Evolutionary conservation across 1,284 basidiomycete genomes (phyloP).

Genomic region (Thecaphora frezii): DNA sequence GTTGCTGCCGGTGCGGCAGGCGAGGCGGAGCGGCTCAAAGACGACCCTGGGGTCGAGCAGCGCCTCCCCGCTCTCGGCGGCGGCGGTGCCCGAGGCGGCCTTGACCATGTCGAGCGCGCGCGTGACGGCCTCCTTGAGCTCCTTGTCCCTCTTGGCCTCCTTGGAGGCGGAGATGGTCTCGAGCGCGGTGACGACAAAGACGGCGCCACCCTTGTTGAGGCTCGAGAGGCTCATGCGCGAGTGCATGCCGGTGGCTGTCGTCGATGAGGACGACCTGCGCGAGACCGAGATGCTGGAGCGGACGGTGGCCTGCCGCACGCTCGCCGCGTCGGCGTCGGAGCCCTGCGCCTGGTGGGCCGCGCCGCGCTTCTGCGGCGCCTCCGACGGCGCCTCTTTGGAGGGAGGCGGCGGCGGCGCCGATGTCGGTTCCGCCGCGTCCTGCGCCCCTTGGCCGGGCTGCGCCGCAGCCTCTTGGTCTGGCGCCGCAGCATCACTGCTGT

Average conservation of each 20-base stretch:
- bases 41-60: slow-evolving; percentile 54
- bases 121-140: slow-evolving; percentile 44
- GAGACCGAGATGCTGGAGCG: slow-evolving; percentile 22
- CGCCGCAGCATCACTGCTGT: too few species aligned
- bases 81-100: slow-evolving; percentile 21
- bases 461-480: too few species aligned
- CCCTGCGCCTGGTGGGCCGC: background rate
- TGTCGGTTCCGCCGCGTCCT: too few species aligned
- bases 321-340: background rate
- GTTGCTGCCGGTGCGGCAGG: slow-evolving; percentile 50
- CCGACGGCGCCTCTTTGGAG: slow-evolving; percentile 10
- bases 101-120: slow-evolving; percentile 56
- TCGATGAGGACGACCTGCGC: slow-evolving; percentile 31
- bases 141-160: slow-evolving; percentile 53
- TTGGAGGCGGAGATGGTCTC: slow-evolving; percentile 47
- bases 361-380: slow-evolving; percentile 5
- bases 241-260: slow-evolving; percentile 32
- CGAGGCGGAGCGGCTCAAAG: slow-evolving; percentile 56
- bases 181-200: slow-evolving; percentile 56
- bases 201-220: slow-evolving; percentile 47
- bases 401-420: slow-evolving; percentile 12
- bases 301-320: slow-evolving; percentile 10
- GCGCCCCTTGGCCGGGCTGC: too few species aligned
- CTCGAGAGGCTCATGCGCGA: slow-evolving; percentile 42
- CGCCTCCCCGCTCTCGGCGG: slow-evolving; percentile 19